Percentiles rank a stretch among this genome's conserved stretches.
phyloP scores from a whole-genome alignment of 2,329 filamentous ascomycete genomes.

The Epicoccum sorghinum region DNA sequence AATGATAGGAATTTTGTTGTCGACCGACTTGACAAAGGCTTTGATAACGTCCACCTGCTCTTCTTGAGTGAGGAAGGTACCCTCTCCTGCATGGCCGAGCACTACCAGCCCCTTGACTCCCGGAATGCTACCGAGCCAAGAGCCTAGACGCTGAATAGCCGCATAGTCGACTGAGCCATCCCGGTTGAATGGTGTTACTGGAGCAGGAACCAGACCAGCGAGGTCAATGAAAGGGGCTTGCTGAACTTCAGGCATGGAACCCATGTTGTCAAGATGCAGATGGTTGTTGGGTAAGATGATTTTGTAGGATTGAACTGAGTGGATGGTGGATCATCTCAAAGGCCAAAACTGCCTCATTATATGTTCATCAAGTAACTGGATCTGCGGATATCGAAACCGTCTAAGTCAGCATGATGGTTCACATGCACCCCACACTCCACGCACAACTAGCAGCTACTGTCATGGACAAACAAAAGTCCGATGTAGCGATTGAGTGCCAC shows the following conservation, averaged over 20 bases:
- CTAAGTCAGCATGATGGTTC: background rate
- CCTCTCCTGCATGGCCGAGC: constrained; percentile 61
- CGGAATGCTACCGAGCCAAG: constrained; percentile 59
- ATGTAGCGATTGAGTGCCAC: background rate
- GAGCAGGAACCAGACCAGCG: constrained; percentile 57
- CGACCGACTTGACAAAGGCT: constrained; percentile 59
- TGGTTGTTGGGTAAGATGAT: background rate
- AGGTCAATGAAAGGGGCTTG: constrained; percentile 50
- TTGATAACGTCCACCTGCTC: constrained; percentile 59
- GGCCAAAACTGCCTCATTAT: background rate
- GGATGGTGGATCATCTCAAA: no score
- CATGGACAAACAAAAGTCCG: constrained; percentile 2
- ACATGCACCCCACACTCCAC: background rate
- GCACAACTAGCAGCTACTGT: background rate
- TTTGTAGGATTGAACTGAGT: background rate
- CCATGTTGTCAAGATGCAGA: constrained; percentile 18
- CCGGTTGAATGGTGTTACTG: constrained; percentile 59
- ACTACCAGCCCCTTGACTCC: constrained; percentile 61
- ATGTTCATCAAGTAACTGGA: background rate
- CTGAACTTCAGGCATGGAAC: constrained; percentile 33
- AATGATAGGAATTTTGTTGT: constrained; percentile 59
- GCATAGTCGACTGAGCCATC: constrained; percentile 58
- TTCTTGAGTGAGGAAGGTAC: constrained; percentile 59
- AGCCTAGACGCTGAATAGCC: constrained; percentile 60
- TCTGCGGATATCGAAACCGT: background rate